Percentiles rank a stretch among this genome's conserved stretches.
Evolutionary conservation across 305 asterid genomes (phyloP).

Genomic region (Salvia sclarea): DNA sequence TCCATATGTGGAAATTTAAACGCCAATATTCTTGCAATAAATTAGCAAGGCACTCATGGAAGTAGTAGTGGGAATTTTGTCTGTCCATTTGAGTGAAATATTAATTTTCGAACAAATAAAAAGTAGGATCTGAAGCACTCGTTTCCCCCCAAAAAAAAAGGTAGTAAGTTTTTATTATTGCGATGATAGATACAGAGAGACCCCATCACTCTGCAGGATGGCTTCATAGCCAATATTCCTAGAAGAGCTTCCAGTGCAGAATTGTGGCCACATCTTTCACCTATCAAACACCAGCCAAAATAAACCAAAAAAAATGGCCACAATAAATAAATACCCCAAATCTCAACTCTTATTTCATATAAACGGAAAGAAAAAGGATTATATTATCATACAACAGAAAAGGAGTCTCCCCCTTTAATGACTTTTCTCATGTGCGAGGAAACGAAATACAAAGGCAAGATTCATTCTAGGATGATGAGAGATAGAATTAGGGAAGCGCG

Average conservation of each 20-base stretch:
- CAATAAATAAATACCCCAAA: constrained; percentile 38
- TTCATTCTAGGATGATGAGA: constrained; percentile 35
- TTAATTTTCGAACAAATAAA: not conserved
- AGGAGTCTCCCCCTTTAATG: constrained; percentile 33
- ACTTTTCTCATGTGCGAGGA: constrained; percentile 28
- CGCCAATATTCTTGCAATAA: not conserved
- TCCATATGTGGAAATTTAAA: not conserved
- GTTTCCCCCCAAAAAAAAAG: constrained; percentile 7
- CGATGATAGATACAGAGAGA: constrained; percentile 27
- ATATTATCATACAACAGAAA: constrained; percentile 30
- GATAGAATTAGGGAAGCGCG: constrained; percentile 31
- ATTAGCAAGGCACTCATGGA: not conserved
- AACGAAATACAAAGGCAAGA: constrained; percentile 38
- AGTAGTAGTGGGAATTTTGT: not conserved
- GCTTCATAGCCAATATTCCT: constrained; percentile 43
- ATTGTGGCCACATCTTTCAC: constrained; percentile 89
- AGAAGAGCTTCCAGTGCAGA: constrained; percentile 91
- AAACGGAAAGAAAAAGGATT: not conserved
- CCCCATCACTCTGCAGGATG: constrained; percentile 46
- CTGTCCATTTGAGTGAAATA: not conserved
- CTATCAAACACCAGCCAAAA: constrained; percentile 52
- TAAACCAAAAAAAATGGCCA: constrained; percentile 37
- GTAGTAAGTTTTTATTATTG: constrained; percentile 15
- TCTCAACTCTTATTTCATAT: constrained; percentile 30
- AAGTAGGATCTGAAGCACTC: not conserved